Conservation (phyloP, 495 filamentous ascomycete species). For the Neurospora cerealis region DNA sequence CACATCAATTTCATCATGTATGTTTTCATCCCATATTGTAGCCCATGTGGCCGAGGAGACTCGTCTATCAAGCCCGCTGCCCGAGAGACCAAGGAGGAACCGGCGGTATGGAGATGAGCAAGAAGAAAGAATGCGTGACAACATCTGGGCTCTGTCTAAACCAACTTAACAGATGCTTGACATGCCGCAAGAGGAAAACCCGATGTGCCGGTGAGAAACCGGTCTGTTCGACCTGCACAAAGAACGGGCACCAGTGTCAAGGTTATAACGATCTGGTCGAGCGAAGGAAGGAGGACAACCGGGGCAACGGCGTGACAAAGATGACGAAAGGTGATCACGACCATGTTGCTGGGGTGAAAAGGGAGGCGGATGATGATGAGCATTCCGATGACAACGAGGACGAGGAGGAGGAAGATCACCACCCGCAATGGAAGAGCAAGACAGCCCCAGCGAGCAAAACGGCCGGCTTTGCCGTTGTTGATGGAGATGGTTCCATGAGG, state of each 20-base stretch:
- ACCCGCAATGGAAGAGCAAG: conserved; percentile 24
- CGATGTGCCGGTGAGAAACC: conserved; percentile 72
- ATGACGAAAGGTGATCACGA: conserved; percentile 14
- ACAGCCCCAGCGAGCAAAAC: not conserved
- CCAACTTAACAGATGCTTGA: conserved; percentile 49
- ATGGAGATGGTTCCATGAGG: conserved; percentile 4
- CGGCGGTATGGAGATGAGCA: not conserved
- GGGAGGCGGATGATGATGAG: conserved; percentile 19
- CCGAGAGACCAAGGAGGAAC: not conserved
- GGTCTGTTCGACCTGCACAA: conserved; percentile 63
- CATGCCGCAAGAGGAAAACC: conserved; percentile 75
- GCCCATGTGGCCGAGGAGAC: not conserved
- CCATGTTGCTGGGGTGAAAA: conserved; percentile 14
- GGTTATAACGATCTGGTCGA: conserved; percentile 51
- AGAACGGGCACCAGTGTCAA: conserved; percentile 62
- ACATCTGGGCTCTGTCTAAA: conserved; percentile 15
- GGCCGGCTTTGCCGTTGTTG: conserved; percentile 14
- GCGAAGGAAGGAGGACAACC: conserved; percentile 29
- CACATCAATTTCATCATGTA: conserved; percentile 3
- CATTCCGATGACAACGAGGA: conserved; percentile 17
- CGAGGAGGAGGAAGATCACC: conserved; percentile 22
- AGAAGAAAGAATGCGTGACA: not conserved
- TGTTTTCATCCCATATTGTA: conserved; percentile 6
- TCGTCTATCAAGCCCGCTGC: not conserved
- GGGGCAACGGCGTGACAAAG: conserved; percentile 4